Conservation (phyloP, 2,329 filamentous ascomycete genomes). For the Mollisia scopiformis region DNA sequence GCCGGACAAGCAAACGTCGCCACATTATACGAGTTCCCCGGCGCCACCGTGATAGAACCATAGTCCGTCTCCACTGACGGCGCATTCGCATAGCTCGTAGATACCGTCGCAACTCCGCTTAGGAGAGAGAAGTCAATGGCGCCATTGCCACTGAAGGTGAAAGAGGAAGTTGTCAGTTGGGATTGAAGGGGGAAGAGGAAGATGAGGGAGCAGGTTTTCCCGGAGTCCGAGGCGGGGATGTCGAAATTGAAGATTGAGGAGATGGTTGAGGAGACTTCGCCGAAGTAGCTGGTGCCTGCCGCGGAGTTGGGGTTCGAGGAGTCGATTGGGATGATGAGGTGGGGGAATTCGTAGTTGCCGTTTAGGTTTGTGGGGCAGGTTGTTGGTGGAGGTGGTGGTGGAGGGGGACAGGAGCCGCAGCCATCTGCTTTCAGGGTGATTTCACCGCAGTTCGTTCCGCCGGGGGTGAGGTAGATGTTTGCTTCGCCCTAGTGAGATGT, state of each 20-base stretch:
- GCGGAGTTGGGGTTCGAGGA: conserved; percentile 40
- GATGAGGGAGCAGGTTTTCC: conserved; percentile 63
- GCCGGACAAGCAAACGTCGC: conserved; percentile 56
- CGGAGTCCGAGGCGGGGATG: conserved; percentile 54
- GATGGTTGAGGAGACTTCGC: conserved; percentile 53
- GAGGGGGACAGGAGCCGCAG: conserved; percentile 6
- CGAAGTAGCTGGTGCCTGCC: conserved; percentile 51
- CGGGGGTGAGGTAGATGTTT: conserved; percentile 53
- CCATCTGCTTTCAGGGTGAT: conserved; percentile 44
- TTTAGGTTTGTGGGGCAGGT: conserved; percentile 16
- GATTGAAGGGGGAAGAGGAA: conserved; percentile 64
- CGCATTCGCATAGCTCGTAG: conserved; percentile 57
- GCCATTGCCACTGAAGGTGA: conserved; percentile 56
- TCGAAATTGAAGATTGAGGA: conserved; percentile 72
- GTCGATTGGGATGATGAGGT: conserved; percentile 48
- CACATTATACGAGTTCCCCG: conserved; percentile 53
- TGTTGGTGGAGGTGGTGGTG: neutral
- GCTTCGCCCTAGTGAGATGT: conserved; percentile 8
- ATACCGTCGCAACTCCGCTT: conserved; percentile 42
- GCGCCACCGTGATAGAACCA: conserved; percentile 46
- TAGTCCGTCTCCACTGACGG: conserved; percentile 49
- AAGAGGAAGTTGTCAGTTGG: conserved; percentile 62
- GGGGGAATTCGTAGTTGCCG: conserved; percentile 56
- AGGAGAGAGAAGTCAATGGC: conserved; percentile 55
- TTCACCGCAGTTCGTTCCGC: conserved; percentile 47